Percentiles rank a stretch among this genome's conserved stretches.
These are phyloP conservation scores for Curvularia verruculosa DNA, from an alignment of 2,329 filamentous ascomycete genomes.

Conservation along the genomic window DNA sequence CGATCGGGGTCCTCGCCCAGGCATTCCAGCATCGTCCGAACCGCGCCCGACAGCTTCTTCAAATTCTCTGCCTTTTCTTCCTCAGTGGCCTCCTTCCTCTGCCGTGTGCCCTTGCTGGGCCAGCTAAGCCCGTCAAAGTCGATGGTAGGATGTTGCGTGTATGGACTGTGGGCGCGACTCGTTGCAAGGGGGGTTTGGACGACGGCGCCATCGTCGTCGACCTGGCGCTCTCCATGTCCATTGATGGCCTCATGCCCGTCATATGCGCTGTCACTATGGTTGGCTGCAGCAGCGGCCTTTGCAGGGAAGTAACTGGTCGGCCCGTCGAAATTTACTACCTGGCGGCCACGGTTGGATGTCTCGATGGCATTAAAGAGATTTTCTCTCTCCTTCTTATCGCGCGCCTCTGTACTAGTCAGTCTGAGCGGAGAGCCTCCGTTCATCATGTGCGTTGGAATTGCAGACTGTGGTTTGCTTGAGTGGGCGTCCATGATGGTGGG, in stretches of 20 bases:
- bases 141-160: slow-evolving; percentile 57
- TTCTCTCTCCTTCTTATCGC: slow-evolving; percentile 60
- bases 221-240: slow-evolving; percentile 52
- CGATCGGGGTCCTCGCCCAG: slow-evolving; percentile 69
- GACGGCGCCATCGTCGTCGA: slow-evolving; percentile 59
- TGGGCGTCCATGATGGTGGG: slow-evolving; percentile 50
- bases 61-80: slow-evolving; percentile 64
- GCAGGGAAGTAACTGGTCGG: slow-evolving; percentile 42
- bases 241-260: slow-evolving; percentile 28
- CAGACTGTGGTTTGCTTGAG: slow-evolving; percentile 56
- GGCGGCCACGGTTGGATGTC: slow-evolving; percentile 59
- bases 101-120: slow-evolving; percentile 67
- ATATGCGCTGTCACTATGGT: slow-evolving; percentile 13
- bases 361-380: slow-evolving; percentile 64
- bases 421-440: slow-evolving; percentile 62
- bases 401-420: slow-evolving; percentile 54
- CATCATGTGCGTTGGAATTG: slow-evolving; percentile 62
- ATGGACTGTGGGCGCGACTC: slow-evolving; percentile 59
- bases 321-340: slow-evolving; percentile 54
- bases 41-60: slow-evolving; percentile 66
- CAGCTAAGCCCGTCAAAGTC: slow-evolving; percentile 64
- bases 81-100: slow-evolving; percentile 63
- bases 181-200: slow-evolving; percentile 60
- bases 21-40: slow-evolving; percentile 68
- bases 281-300: slow-evolving; percentile 25